Evolutionary conservation across 805 yeast species (phyloP).

Genomic region (Sugiyamaella marilandica): DNA sequence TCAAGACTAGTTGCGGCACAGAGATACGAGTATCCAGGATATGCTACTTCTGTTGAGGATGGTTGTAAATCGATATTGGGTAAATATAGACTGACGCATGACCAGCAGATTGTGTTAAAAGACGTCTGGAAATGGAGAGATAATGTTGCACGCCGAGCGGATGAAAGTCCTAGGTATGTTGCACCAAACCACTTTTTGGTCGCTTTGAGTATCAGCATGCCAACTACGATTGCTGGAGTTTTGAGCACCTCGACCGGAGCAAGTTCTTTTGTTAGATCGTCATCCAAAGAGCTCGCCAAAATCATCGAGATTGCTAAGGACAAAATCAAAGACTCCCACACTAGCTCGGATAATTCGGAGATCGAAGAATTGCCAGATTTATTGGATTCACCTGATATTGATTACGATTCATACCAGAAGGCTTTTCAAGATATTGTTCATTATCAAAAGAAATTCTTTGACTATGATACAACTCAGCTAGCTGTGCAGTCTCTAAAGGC

Average conservation of each 20-base stretch:
- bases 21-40: conserved; percentile 76
- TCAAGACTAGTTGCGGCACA: conserved; percentile 76
- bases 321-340: conserved; percentile 1
- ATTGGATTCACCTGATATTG: not conserved
- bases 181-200: conserved; percentile 78
- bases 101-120: conserved; percentile 52
- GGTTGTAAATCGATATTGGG: conserved; percentile 63
- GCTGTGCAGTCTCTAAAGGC: not conserved
- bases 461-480: not conserved
- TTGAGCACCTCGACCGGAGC: conserved; percentile 29
- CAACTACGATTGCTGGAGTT: conserved; percentile 47
- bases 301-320: conserved; percentile 36
- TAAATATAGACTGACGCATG: conserved; percentile 58
- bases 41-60: conserved; percentile 34
- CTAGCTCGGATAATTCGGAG: not conserved
- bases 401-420: conserved; percentile 9
- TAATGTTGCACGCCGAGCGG: conserved; percentile 60
- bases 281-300: conserved; percentile 54
- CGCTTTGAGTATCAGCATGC: conserved; percentile 52
- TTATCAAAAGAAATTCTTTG: conserved; percentile 6
- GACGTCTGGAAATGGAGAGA: conserved; percentile 83
- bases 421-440: not conserved
- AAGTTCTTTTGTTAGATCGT: conserved; percentile 53
- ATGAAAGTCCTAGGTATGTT: conserved; percentile 78
- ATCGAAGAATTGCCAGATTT: not conserved